A percentile compares a stretch with the other conserved stretches of the same genome.
Evolutionary conservation across 2,329 filamentous ascomycete species (phyloP).

Genomic region (Trichophyton schoenleinii): DNA sequence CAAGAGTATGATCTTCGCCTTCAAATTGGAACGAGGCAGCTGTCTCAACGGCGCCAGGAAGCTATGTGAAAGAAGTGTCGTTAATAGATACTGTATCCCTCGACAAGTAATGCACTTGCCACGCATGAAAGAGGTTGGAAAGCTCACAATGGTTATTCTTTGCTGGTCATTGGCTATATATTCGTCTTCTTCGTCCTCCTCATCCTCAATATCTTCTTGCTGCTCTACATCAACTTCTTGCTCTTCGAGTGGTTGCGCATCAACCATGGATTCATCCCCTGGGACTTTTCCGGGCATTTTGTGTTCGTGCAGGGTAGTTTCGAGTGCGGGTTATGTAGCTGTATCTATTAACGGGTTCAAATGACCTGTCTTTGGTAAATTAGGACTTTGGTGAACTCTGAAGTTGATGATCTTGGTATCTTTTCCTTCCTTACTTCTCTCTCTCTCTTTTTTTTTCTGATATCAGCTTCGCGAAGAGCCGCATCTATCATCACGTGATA

Average conservation of each 20-base stretch:
- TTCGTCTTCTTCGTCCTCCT: slow-evolving; percentile 40
- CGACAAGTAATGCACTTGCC: no score
- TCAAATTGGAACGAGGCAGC: slow-evolving; percentile 92
- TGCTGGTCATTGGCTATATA: slow-evolving; percentile 31
- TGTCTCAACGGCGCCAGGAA: slow-evolving; percentile 70
- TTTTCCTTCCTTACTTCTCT: no score
- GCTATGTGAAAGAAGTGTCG: slow-evolving; percentile 36
- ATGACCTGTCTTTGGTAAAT: not conserved
- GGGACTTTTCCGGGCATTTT: slow-evolving; percentile 29
- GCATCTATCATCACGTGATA: not conserved
- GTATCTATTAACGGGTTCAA: not conserved
- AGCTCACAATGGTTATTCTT: slow-evolving; percentile 49
- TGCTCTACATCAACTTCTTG: slow-evolving; percentile 25
- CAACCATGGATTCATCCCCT: slow-evolving; percentile 32
- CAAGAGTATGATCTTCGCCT: slow-evolving; percentile 87
- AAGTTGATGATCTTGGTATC: not conserved
- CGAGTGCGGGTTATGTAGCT: not conserved
- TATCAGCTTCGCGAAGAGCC: not conserved
- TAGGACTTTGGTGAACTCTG: not conserved
- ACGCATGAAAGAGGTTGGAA: not conserved
- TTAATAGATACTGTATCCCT: not conserved
- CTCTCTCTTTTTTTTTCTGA: no score
- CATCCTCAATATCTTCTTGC: slow-evolving; percentile 38
- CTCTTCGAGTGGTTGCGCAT: slow-evolving; percentile 20
- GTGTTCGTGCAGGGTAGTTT: not conserved